phyloP scores from a whole-genome alignment of 176 grass and related monocot species.

The Rhipidocladum racemiflorum region DNA sequence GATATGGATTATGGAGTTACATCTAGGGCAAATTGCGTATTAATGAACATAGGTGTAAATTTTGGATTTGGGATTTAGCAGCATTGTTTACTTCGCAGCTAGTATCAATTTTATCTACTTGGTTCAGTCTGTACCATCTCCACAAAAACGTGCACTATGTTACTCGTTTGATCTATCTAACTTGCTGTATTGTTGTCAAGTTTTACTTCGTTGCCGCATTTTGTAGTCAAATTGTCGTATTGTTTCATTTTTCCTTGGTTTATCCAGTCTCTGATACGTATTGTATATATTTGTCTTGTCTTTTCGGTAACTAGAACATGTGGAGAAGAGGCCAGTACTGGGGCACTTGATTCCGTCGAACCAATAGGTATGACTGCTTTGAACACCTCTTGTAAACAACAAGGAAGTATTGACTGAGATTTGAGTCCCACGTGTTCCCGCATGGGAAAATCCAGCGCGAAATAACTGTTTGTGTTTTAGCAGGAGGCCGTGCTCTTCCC shows the following conservation, averaged over 20 bases:
- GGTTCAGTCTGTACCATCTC: constrained; percentile 11
- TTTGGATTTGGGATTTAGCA: neutral
- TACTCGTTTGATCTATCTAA: neutral
- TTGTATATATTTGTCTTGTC: constrained; percentile 47
- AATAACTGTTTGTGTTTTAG: constrained; percentile 42
- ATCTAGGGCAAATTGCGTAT: neutral
- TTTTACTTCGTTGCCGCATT: constrained; percentile 1
- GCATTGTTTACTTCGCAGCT: neutral
- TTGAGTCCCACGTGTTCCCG: neutral
- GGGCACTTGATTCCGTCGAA: constrained; percentile 37
- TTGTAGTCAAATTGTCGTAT: constrained; percentile 20
- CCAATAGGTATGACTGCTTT: constrained; percentile 55
- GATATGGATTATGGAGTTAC: neutral
- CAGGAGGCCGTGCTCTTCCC: constrained; percentile 39
- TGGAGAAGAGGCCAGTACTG: constrained; percentile 45
- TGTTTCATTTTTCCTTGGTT: constrained; percentile 22
- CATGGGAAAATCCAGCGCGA: neutral
- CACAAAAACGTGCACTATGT: constrained; percentile 26
- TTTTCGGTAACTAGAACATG: constrained; percentile 54
- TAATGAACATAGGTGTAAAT: neutral
- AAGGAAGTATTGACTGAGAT: constrained; percentile 22
- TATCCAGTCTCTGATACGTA: constrained; percentile 54
- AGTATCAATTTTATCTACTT: neutral
- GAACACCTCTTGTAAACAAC: constrained; percentile 31
- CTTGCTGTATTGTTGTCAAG: neutral